A percentile compares a stretch with the other conserved stretches of the same genome.
These are phyloP conservation scores for Halenospora varia DNA, from an alignment of 495 filamentous ascomycete species.

Conservation along the genomic window DNA sequence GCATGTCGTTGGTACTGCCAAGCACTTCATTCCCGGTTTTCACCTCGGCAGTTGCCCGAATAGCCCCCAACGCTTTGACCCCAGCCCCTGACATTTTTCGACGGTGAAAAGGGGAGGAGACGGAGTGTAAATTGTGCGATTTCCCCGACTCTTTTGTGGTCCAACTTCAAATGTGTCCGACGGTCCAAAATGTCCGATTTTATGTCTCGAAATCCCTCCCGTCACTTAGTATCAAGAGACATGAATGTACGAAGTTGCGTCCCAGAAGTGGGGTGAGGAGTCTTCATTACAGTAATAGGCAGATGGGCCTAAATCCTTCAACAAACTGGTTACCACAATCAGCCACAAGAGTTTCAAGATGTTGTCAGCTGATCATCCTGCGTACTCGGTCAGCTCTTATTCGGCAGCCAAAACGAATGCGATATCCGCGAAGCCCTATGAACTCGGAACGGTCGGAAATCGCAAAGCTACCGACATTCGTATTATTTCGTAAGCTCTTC, in stretches of 20 bases:
- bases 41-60: background rate
- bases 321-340: too few relatives aligned
- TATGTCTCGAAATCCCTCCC: too few relatives aligned
- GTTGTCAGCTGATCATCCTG: background rate
- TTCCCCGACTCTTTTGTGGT: too few relatives aligned
- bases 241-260: too few relatives aligned
- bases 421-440: background rate
- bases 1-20: too few relatives aligned
- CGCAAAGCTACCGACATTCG: background rate
- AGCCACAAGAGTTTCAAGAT: background rate
- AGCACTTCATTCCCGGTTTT: background rate
- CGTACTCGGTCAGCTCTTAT: background rate
- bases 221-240: too few relatives aligned
- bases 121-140: too few relatives aligned
- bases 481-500: background rate
- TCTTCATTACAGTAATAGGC: too few relatives aligned
- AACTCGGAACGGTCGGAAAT: background rate
- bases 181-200: too few relatives aligned
- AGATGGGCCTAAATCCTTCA: too few relatives aligned
- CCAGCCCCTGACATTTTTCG: background rate
- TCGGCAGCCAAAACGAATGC: background rate
- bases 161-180: too few relatives aligned
- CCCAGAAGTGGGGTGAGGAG: too few relatives aligned
- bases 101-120: background rate
- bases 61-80: background rate